Percentiles rank a stretch among this genome's conserved stretches.
Conservation (phyloP, 176 grass and related monocot genomes). For the Aegilops longissima region DNA sequence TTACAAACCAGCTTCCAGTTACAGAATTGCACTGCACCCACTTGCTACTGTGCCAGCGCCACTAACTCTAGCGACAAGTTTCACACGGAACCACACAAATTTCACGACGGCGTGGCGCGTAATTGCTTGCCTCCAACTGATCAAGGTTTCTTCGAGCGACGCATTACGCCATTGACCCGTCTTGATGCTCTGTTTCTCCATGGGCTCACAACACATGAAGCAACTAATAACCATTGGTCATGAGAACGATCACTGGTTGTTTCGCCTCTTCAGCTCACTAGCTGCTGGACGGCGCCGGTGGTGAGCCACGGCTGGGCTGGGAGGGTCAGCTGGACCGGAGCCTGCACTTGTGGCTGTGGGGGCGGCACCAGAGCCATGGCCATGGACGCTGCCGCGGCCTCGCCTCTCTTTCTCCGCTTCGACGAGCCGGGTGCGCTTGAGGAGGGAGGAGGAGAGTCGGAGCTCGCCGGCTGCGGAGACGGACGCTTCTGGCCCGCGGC, state of each 20-base stretch:
- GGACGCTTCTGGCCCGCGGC: constrained; percentile 34
- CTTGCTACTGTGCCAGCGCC: not conserved
- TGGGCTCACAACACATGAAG: not conserved
- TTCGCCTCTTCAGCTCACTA: constrained; percentile 42
- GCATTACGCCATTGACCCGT: not conserved
- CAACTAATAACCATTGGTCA: not conserved
- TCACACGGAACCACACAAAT: not conserved
- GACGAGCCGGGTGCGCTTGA: constrained; percentile 43
- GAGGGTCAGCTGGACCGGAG: constrained; percentile 38
- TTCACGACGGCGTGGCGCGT: not conserved
- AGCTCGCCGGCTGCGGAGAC: constrained; percentile 16
- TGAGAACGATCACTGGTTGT: not conserved
- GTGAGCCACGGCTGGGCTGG: constrained; percentile 40
- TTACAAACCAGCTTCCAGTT: constrained; percentile 15
- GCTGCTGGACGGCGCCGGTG: constrained; percentile 41
- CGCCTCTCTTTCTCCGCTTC: constrained; percentile 64
- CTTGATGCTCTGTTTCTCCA: constrained; percentile 23
- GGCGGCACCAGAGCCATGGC: constrained; percentile 34
- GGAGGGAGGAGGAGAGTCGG: constrained; percentile 28
- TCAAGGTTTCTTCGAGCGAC: not conserved
- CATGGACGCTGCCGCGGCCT: constrained; percentile 50
- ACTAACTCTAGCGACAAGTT: not conserved
- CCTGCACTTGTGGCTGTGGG: not conserved
- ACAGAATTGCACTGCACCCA: not conserved
- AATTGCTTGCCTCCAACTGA: not conserved